A percentile compares a stretch with the other conserved stretches of the same genome.
phyloP scores from a whole-genome alignment of 2,329 filamentous ascomycete genomes.

The Sphaerulina musiva region DNA sequence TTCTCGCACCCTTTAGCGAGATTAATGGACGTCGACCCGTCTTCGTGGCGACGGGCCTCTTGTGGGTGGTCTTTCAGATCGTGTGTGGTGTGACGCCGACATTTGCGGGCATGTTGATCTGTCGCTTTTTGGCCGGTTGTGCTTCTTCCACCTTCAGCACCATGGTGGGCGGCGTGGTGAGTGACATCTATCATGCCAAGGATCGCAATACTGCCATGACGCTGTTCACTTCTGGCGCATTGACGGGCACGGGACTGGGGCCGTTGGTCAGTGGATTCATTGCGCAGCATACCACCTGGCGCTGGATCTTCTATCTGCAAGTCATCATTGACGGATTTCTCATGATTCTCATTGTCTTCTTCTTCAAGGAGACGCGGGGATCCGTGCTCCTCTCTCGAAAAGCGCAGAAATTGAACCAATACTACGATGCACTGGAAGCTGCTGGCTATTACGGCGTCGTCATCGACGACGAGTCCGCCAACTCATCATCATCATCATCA shows the following conservation, averaged over 20 bases:
- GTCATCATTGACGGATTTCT: slow-evolving; percentile 61
- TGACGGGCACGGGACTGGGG: slow-evolving; percentile 73
- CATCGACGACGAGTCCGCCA: slow-evolving; percentile 32
- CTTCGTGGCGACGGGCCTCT: slow-evolving; percentile 64
- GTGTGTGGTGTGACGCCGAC: slow-evolving; percentile 65
- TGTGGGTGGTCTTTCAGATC: slow-evolving; percentile 66
- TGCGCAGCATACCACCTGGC: slow-evolving; percentile 61
- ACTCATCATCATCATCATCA: not conserved
- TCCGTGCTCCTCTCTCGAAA: slow-evolving; percentile 73
- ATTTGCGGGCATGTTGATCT: slow-evolving; percentile 66
- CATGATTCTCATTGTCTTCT: slow-evolving; percentile 56
- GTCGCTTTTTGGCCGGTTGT: slow-evolving; percentile 70
- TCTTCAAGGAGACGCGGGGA: slow-evolving; percentile 77
- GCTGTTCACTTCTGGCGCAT: slow-evolving; percentile 70
- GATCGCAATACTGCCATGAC: slow-evolving; percentile 86
- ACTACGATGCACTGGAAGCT: slow-evolving; percentile 67
- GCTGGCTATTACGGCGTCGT: slow-evolving; percentile 55
- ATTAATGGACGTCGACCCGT: slow-evolving; percentile 81
- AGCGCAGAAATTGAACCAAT: slow-evolving; percentile 65
- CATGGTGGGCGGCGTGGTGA: slow-evolving; percentile 87
- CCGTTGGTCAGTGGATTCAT: slow-evolving; percentile 67
- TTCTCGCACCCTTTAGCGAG: slow-evolving; percentile 73
- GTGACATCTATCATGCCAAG: slow-evolving; percentile 72
- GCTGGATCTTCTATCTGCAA: slow-evolving; percentile 87
- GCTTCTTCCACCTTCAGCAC: slow-evolving; percentile 75